A percentile compares a stretch with the other conserved stretches of the same genome.
These are phyloP conservation scores for Dactylonectria estremocensis DNA, from an alignment of 2,329 filamentous ascomycete genomes.

Conservation along the genomic window DNA sequence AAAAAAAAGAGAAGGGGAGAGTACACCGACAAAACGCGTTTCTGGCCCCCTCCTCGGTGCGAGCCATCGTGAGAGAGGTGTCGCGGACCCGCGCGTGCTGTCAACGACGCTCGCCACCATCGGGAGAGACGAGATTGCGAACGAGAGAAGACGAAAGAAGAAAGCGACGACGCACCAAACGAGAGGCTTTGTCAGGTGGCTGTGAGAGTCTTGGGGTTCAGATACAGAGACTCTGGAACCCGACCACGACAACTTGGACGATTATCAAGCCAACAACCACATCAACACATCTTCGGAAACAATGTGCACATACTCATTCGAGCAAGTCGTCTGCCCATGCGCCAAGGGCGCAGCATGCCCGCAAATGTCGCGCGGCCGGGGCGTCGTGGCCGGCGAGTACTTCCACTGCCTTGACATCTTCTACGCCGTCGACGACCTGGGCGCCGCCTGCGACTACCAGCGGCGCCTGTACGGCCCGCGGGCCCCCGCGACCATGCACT, in stretches of 20 bases:
- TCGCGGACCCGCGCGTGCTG: not conserved
- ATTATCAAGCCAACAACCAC: not conserved
- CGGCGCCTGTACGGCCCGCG: conserved; percentile 46
- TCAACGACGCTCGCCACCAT: not conserved
- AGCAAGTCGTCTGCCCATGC: conserved; percentile 48
- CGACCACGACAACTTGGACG: not conserved
- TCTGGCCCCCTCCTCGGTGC: conserved; percentile 5
- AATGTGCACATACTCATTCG: conserved; percentile 50
- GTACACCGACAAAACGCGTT: conserved; percentile 15
- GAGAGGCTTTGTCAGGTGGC: not conserved
- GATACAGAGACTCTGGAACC: not conserved
- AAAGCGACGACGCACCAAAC: not conserved
- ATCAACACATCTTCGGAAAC: not conserved
- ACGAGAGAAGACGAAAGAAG: not conserved
- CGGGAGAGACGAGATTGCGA: not conserved
- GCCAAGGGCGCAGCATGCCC: conserved; percentile 48
- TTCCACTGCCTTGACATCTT: conserved; percentile 47
- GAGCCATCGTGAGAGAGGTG: not conserved
- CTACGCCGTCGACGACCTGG: conserved; percentile 47
- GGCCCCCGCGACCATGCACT: conserved; percentile 42
- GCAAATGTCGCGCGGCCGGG: conserved; percentile 42
- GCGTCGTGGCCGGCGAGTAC: conserved; percentile 41
- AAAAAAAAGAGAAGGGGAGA: not conserved
- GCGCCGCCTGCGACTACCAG: conserved; percentile 48
- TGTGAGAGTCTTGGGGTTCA: not conserved